These are phyloP conservation scores for Sporobolomyces roseus DNA, from an alignment of 768 basidiomycete species.

Conservation along the genomic window DNA sequence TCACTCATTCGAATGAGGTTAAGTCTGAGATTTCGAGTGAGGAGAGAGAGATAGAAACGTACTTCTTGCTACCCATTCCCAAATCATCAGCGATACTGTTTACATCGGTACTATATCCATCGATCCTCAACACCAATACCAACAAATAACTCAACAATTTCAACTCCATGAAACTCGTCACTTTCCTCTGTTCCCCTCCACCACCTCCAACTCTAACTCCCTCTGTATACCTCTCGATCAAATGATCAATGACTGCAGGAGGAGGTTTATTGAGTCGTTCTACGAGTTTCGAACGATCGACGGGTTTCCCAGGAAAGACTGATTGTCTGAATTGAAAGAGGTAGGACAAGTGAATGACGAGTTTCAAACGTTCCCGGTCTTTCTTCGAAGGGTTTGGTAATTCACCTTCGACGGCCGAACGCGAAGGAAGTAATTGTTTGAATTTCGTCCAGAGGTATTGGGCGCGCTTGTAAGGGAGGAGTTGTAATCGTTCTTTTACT, in stretches of 20 bases:
- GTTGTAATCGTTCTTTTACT: conserved; percentile 55
- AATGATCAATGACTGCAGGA: conserved; percentile 63
- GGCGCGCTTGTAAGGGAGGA: conserved; percentile 63
- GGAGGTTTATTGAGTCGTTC: conserved; percentile 63
- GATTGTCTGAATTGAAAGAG: conserved; percentile 68
- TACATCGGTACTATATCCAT: conserved; percentile 70
- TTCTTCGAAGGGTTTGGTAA: conserved; percentile 46
- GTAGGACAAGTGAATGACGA: conserved; percentile 73
- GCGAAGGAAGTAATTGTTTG: conserved; percentile 50
- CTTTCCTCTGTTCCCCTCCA: conserved; percentile 50
- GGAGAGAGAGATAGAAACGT: conserved; percentile 46
- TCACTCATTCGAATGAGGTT: too few species aligned
- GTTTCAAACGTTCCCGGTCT: conserved; percentile 51
- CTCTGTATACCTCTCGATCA: conserved; percentile 78
- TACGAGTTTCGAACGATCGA: conserved; percentile 53
- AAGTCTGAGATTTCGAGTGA: not conserved
- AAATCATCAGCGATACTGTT: conserved; percentile 69
- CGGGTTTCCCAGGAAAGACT: conserved; percentile 49
- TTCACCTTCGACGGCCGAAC: conserved; percentile 26
- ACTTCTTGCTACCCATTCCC: conserved; percentile 64
- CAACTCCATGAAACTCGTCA: conserved; percentile 68
- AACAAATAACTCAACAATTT: conserved; percentile 73
- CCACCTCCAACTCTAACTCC: conserved; percentile 39
- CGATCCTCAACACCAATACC: conserved; percentile 71
- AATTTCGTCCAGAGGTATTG: conserved; percentile 71